phyloP scores from a whole-genome alignment of 768 basidiomycete genomes.

The Xerocomellus amylosporus region DNA sequence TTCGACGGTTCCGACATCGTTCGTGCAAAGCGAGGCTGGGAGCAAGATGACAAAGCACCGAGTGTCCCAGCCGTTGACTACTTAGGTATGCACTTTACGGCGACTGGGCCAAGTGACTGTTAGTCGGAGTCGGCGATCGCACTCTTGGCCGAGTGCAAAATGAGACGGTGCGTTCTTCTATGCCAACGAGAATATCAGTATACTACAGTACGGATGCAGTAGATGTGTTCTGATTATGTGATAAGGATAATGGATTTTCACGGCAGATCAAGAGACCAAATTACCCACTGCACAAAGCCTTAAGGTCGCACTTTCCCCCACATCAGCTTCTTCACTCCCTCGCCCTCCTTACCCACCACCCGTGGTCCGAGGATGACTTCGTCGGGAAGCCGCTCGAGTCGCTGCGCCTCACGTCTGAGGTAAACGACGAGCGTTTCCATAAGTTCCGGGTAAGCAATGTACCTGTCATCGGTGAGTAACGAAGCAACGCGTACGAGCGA shows the following conservation, averaged over 20 bases:
- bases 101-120: not conserved
- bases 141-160: not conserved
- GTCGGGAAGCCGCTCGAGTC: constrained; percentile 60
- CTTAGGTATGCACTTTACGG: not conserved
- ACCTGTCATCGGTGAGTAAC: constrained; percentile 42
- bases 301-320: constrained; percentile 29
- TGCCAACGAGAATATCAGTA: not conserved
- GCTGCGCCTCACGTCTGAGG: constrained; percentile 64
- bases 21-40: not conserved
- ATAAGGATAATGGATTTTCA: not conserved
- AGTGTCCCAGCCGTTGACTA: no score
- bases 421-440: constrained; percentile 72
- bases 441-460: constrained; percentile 70
- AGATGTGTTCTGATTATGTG: constrained; percentile 1
- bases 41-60: not conserved
- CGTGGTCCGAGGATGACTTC: constrained; percentile 34
- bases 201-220: not conserved
- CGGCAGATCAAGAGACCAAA: not conserved
- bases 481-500: not conserved
- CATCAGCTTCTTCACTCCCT: constrained; percentile 28
- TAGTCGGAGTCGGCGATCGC: not conserved
- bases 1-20: constrained; percentile 17
- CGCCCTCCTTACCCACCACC: constrained; percentile 32
- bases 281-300: constrained; percentile 1
- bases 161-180: not conserved